Conservation (phyloP, 805 yeast species). For the Babjeviella inositovora region DNA sequence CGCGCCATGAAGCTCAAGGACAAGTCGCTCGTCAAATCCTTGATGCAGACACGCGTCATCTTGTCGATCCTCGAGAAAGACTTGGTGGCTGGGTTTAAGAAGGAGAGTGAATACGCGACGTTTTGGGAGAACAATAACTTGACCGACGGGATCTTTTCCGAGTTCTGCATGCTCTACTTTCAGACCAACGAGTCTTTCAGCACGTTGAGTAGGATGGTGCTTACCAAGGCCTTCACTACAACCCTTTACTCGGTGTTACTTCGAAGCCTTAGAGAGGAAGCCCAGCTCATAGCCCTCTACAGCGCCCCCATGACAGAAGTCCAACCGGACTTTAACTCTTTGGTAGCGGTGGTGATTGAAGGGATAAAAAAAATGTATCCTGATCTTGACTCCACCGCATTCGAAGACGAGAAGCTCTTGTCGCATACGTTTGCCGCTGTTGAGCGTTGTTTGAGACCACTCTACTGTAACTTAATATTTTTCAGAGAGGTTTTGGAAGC, state of each 20-base stretch:
- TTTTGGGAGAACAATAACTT: slow-evolving; percentile 8
- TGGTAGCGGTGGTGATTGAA: too few relatives aligned
- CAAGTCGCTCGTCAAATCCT: slow-evolving; percentile 17
- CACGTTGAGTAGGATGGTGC: slow-evolving; percentile 14
- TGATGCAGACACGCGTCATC: slow-evolving; percentile 22
- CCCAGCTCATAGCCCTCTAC: too few relatives aligned
- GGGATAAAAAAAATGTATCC: too few relatives aligned
- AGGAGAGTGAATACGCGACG: slow-evolving; percentile 6
- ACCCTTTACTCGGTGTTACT: slow-evolving; percentile 8
- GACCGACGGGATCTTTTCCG: slow-evolving; percentile 18
- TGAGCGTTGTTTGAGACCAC: too few relatives aligned
- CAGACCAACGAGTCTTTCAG: slow-evolving; percentile 26
- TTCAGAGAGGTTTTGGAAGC: too few relatives aligned
- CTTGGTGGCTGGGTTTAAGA: slow-evolving; percentile 3
- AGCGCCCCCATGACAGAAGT: too few relatives aligned
- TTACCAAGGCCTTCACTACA: slow-evolving; percentile 11
- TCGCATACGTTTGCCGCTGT: too few relatives aligned
- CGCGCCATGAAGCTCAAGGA: slow-evolving; percentile 2
- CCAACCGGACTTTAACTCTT: too few relatives aligned
- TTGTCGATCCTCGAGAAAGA: slow-evolving; percentile 7
- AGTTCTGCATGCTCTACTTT: slow-evolving; percentile 19
- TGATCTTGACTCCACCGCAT: too few relatives aligned
- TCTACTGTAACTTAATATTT: too few relatives aligned
- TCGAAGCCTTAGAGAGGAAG: too few relatives aligned
- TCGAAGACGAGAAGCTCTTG: too few relatives aligned